phyloP scores from a whole-genome alignment of 257 asterid genomes.

The Ocimum tenuiflorum region DNA sequence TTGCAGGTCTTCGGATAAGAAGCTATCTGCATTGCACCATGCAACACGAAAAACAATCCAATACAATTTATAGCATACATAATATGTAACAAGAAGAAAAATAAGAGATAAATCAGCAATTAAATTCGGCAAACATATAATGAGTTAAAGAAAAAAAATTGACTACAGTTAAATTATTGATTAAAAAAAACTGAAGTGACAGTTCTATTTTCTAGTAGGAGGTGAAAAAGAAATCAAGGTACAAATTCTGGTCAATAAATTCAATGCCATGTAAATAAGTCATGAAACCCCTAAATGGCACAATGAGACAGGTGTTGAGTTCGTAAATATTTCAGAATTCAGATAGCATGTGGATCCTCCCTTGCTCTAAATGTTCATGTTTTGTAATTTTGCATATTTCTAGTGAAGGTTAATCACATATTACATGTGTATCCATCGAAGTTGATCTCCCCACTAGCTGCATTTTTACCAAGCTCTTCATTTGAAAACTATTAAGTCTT shows the following conservation, averaged over 20 bases:
- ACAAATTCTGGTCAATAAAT: not conserved
- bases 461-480: no score
- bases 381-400: not conserved
- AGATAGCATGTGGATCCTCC: not conserved
- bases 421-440: no score
- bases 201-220: not conserved
- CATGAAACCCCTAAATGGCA: not conserved
- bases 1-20: no score
- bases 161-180: not conserved
- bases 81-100: no score
- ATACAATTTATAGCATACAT: no score
- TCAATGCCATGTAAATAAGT: not conserved
- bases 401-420: not conserved
- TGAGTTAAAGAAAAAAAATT: not conserved
- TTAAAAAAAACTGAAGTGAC: not conserved
- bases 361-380: not conserved
- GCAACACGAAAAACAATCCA: no score
- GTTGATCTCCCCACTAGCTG: no score
- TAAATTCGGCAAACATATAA: slow-evolving; percentile 2
- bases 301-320: not conserved
- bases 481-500: no score
- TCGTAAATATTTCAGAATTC: not conserved
- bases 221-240: not conserved
- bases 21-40: no score
- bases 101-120: not conserved